A percentile compares a stretch with the other conserved stretches of the same genome.
Evolutionary conservation across 208 protist genomes (phyloP).

Genomic region (Acanthamoeba lenticulata): DNA sequence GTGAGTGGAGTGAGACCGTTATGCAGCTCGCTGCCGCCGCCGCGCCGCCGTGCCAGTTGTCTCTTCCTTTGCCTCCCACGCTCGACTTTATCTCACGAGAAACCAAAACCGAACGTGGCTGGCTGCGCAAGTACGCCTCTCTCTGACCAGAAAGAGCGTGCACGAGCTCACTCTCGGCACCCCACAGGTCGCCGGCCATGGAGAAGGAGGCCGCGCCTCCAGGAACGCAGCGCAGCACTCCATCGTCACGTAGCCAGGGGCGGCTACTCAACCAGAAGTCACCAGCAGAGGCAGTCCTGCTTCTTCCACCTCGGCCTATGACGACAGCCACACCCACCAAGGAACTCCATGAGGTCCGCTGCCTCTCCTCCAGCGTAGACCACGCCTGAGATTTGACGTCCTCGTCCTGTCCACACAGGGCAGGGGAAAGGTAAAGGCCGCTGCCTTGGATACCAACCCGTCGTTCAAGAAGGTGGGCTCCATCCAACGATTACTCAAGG

Average conservation of each 20-base stretch:
- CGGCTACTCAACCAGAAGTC: background rate
- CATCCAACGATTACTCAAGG: background rate
- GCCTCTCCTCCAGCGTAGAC: too few relatives aligned
- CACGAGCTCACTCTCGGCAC: background rate
- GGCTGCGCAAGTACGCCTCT: constrained; percentile 10
- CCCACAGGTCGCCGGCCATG: background rate
- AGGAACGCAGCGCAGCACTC: background rate
- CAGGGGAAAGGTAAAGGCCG: background rate
- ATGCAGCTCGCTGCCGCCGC: background rate
- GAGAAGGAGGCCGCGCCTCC: background rate
- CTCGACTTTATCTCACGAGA: background rate
- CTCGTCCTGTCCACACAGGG: background rate
- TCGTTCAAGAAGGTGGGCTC: background rate
- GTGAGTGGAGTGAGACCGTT: background rate
- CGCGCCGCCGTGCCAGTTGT: background rate
- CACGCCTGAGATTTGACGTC: too few relatives aligned
- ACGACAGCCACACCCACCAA: too few relatives aligned
- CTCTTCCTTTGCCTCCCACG: background rate
- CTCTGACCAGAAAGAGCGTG: background rate
- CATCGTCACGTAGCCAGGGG: background rate
- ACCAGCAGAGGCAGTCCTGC: background rate
- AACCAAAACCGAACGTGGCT: background rate
- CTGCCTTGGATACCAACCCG: background rate
- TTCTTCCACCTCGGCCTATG: background rate
- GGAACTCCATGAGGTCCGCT: too few relatives aligned